Base-by-base conservation (phyloP, 805 yeast species). In the Lipomyces orientalis region DNA sequence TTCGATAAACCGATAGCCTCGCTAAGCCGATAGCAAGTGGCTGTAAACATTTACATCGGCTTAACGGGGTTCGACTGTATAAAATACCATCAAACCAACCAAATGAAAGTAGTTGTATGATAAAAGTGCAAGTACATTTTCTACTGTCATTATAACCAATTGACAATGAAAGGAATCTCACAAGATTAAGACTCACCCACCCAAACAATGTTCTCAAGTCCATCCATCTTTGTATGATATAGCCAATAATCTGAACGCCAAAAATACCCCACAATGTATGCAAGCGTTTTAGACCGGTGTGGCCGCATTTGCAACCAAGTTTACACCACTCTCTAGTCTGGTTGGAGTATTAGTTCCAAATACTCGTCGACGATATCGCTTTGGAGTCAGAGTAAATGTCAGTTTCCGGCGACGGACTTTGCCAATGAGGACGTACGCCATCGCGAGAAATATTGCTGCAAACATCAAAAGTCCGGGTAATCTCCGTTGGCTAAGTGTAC, bases 391-490 rank as follows among this genome's bases (percentile, higher is more conserved):
- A 19, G 67, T 22, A 55, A 61, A 67, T 35, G 69, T 64, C 60
- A 69, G 54, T 19, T 37, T 56, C 22, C 67, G 61, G 29, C 72
- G 64, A 10, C 68, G 64, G 14, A 61, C 61, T 34, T 64, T 67
- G 49, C 72, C 72, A 10, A 51, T 52, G 35, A 69, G 29, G 5
- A 69, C 66, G 33, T 55, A 63, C 35, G 65, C 70, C 70, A 68
- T 63, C 49, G 64, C 33, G 22, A 57, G n/a, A 33, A 69, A 67
- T 1, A 69, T 61, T 33, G 56, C 5, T 14, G 64, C 66, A 54
- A 69, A 69, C 60, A 69, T 22, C 22, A 69, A n/a, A 54, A 69
- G 43, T 1, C 72, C 72, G 4, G 72, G 72, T 25, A 69, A 6
- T 25, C 72, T 57, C 29, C 72, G 56, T 16, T 64, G 62, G 9